Conservation (phyloP, 2,329 filamentous ascomycete genomes). For the Shiraia bambusicola region DNA sequence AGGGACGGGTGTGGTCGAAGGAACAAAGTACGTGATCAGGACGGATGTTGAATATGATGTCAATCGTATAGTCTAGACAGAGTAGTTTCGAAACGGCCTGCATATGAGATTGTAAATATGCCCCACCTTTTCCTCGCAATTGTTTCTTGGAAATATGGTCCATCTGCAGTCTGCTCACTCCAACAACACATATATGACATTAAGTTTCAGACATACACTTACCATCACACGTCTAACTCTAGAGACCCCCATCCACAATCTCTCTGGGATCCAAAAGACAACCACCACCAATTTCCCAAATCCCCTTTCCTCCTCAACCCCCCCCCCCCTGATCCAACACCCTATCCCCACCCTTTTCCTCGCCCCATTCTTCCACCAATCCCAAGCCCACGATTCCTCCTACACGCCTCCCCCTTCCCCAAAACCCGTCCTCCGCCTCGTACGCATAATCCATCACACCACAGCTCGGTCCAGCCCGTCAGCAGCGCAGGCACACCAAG, state of each 20-base stretch:
- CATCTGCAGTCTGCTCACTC: too few species aligned
- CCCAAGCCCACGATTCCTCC: background rate
- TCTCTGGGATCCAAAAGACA: too few species aligned
- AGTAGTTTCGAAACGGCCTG: too few species aligned
- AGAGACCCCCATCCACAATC: too few species aligned
- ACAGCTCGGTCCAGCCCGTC: background rate
- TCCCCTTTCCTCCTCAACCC: background rate
- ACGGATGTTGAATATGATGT: conserved; percentile 73
- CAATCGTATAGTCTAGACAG: conserved; percentile 15
- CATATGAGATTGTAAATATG: too few species aligned
- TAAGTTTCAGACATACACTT: too few species aligned
- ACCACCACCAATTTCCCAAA: too few species aligned
- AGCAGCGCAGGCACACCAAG: background rate
- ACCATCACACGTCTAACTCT: too few species aligned
- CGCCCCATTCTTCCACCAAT: too few species aligned
- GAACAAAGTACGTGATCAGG: conserved; percentile 68
- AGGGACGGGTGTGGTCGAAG: conserved; percentile 68
- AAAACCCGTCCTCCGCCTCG: conserved; percentile 6
- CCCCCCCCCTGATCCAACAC: background rate
- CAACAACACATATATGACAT: background rate
- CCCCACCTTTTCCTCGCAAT: too few species aligned
- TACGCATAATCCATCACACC: background rate
- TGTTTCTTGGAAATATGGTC: too few species aligned
- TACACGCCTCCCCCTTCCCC: conserved; percentile 9
- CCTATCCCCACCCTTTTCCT: background rate